These are phyloP conservation scores for Neolentinus lepideus DNA, from an alignment of 1,284 basidiomycete species.

Conservation along the genomic window DNA sequence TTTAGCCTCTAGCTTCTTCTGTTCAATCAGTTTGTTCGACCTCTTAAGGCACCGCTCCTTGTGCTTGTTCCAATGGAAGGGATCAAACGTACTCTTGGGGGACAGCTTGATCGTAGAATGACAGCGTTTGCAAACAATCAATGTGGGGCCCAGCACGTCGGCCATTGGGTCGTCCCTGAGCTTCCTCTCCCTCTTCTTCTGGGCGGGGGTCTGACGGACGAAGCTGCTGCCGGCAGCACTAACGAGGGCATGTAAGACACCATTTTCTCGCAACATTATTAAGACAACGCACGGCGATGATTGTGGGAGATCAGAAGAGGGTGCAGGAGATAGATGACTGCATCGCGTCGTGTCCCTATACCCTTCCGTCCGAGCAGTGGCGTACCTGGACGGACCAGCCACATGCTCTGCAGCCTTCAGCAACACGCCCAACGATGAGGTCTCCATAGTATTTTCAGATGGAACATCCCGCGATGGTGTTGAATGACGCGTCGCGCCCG, in stretches of 20 bases:
- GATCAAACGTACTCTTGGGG: constrained; percentile 55
- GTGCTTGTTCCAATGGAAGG: constrained; percentile 62
- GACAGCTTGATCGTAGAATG: constrained; percentile 56
- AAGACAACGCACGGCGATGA: background rate
- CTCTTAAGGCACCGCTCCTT: constrained; percentile 43
- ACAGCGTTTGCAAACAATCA: constrained; percentile 53
- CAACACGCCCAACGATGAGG: background rate
- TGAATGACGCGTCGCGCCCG: background rate
- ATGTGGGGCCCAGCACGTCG: constrained; percentile 41
- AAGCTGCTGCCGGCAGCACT: background rate
- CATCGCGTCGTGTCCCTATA: background rate
- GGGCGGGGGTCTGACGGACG: constrained; percentile 17
- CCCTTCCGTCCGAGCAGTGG: background rate
- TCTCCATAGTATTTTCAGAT: background rate
- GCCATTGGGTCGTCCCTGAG: constrained; percentile 43
- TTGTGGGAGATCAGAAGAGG: background rate
- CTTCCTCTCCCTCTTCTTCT: constrained; percentile 36
- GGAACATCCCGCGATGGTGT: background rate
- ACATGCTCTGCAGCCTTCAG: background rate
- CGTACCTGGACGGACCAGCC: background rate
- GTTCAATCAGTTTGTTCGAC: constrained; percentile 13
- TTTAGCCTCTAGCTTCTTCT: constrained; percentile 13
- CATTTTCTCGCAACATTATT: background rate
- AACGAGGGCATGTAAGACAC: background rate
- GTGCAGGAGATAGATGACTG: background rate